A percentile compares a stretch with the other conserved stretches of the same genome.
Evolutionary conservation across 2,329 filamentous ascomycete species (phyloP).

Genomic region (Geoglossum cookeanum): DNA sequence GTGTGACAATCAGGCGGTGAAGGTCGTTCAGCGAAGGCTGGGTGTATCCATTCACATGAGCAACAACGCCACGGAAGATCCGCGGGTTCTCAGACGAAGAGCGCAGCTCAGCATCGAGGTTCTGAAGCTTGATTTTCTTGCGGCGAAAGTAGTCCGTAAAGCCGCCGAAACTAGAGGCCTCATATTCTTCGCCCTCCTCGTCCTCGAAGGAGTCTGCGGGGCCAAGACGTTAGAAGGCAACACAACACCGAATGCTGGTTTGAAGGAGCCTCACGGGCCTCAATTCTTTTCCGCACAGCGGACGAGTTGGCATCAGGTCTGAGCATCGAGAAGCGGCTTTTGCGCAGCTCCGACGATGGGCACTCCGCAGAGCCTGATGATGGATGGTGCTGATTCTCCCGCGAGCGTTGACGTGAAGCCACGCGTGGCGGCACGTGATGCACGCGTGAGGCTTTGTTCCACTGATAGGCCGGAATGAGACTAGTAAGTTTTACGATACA

Average conservation of each 20-base stretch:
- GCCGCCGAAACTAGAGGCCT: constrained; percentile 67
- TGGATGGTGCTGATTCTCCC: background rate
- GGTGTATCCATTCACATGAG: constrained; percentile 88
- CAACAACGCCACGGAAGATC: constrained; percentile 81
- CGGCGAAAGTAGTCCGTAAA: constrained; percentile 83
- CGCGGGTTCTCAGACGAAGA: constrained; percentile 51
- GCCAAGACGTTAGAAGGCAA: background rate
- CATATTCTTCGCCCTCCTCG: constrained; percentile 83
- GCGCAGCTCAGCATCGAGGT: constrained; percentile 69
- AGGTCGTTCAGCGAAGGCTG: constrained; percentile 82
- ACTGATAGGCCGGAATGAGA: background rate
- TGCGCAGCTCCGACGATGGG: background rate
- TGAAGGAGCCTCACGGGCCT: constrained; percentile 25
- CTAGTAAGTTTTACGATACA: background rate
- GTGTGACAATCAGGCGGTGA: constrained; percentile 67
- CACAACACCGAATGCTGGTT: background rate
- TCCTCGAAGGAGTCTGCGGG: constrained; percentile 47
- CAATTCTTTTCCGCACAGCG: constrained; percentile 42
- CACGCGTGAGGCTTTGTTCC: background rate
- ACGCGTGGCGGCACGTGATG: background rate
- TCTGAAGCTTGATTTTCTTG: constrained; percentile 95
- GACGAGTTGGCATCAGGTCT: constrained; percentile 33
- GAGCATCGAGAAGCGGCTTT: background rate
- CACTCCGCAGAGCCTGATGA: background rate
- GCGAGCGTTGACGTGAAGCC: background rate